Base-by-base conservation (phyloP, 2,329 filamentous ascomycete genomes). In the Pyricularia pennisetigena region DNA sequence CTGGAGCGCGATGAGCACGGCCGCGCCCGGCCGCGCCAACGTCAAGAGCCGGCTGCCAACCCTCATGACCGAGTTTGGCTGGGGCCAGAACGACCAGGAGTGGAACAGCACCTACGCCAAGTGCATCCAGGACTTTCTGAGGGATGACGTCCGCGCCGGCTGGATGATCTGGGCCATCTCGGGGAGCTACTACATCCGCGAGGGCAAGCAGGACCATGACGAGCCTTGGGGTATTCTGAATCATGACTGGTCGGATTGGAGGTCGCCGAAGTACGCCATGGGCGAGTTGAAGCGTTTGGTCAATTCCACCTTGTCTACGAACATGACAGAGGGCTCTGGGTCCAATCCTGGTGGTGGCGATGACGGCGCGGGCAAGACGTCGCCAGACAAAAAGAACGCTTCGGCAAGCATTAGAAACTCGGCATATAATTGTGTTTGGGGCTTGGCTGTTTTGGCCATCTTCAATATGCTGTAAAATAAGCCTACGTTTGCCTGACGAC, bases 91-190 rank as follows among this genome's bases (percentile, higher is more conserved):
- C 69, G 75, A 78, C 54, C 70, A 71, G 2, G 76, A 72, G 0
- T 78, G 76, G 68, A 68, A 71, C 3, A 71, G 71, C 2, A 75
- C 75, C 2, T 82, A 82, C 71, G 73, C 76, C 1, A 70, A 71
- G 14, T 80, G 79, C 67, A 74, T 88, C 70, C 78, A 80, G 7
- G 75, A 76, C 16, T 86, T 81, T 72, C 71, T 80, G 66, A 71
- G 74, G 61, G 71, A 70, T 2, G 80, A 75, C 69, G 69, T 82
- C 30, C 75, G 73, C 1, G 67, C 68, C 7, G 66, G 68, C 0
- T 69, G 68, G 68, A 66, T 66, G 57, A 62, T 69, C 54, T 69
- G 68, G 68, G 64, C 41, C 57, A 20, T 69, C 8, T 24, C 68
- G 12, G 68, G 66, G 8, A 69, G 68, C 68, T 69, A 68, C 54